Percentiles rank a stretch among this genome's conserved stretches.
These are phyloP conservation scores for Babesia ovata DNA, from an alignment of 169 alveolate genomes.

Conservation along the genomic window DNA sequence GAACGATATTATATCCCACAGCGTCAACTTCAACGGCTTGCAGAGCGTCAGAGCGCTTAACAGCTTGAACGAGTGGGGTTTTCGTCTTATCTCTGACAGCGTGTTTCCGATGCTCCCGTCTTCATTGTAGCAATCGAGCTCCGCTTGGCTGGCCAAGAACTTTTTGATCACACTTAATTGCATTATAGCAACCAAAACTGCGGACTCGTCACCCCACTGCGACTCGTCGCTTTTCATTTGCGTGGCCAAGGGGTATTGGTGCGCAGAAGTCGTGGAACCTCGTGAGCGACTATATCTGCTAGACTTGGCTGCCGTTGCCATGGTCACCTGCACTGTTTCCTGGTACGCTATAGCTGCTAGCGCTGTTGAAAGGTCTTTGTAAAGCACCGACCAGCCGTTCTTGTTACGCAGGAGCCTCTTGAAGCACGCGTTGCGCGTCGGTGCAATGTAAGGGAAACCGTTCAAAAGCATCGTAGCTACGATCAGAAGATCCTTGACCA, in stretches of 20 bases:
- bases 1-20: conserved; percentile 24
- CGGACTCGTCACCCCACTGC: conserved; percentile 39
- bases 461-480: conserved; percentile 20
- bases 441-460: conserved; percentile 10
- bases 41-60: conserved; percentile 31
- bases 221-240: background rate
- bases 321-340: conserved; percentile 17
- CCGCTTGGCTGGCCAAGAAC: conserved; percentile 24
- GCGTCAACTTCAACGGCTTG: conserved; percentile 35
- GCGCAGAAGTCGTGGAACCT: background rate
- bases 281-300: conserved; percentile 24
- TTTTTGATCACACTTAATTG: conserved; percentile 8
- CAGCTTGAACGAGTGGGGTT: conserved; percentile 18
- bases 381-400: conserved; percentile 12
- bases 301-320: conserved; percentile 8
- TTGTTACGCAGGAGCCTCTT: conserved; percentile 9
- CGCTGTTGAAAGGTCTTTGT: conserved; percentile 3
- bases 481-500: background rate
- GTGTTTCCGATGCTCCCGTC: conserved; percentile 15
- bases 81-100: background rate
- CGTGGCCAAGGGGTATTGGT: background rate
- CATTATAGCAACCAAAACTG: conserved; percentile 7
- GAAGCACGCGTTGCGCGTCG: conserved; percentile 7
- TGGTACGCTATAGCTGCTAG: conserved; percentile 6
- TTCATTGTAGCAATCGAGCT: conserved; percentile 33